phyloP scores from a whole-genome alignment of 257 asterid species.

The Ehretia macrophylla region DNA sequence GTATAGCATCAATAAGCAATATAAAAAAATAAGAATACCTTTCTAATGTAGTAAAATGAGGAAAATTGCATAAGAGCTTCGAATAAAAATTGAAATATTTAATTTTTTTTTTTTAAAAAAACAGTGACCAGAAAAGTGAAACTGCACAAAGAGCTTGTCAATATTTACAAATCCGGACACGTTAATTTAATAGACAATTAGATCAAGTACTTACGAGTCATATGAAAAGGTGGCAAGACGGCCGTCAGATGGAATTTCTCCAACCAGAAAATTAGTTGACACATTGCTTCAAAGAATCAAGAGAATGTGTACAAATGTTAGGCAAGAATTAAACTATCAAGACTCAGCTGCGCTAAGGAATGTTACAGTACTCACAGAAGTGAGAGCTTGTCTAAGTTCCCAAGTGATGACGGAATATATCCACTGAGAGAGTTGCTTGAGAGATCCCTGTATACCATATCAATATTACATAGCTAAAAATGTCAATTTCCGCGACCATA shows the following conservation, averaged over 20 bases:
- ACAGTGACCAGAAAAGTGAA: not conserved
- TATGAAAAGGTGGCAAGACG: slow-evolving; percentile 62
- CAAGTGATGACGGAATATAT: slow-evolving; percentile 83
- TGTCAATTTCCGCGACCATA: not conserved
- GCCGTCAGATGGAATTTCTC: slow-evolving; percentile 82
- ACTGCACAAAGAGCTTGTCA: not conserved
- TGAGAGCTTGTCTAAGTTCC: slow-evolving; percentile 67
- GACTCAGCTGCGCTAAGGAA: slow-evolving; percentile 2
- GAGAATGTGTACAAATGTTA: not conserved
- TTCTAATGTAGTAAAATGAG: too few relatives aligned
- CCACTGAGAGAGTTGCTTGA: slow-evolving; percentile 99
- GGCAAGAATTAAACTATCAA: slow-evolving; percentile 14
- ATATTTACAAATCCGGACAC: not conserved
- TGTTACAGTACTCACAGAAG: slow-evolving; percentile 56
- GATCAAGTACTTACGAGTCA: slow-evolving; percentile 62
- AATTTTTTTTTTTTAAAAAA: not conserved
- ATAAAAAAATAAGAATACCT: too few relatives aligned
- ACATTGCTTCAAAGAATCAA: slow-evolving; percentile 63
- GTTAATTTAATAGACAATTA: not conserved
- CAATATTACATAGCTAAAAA: not conserved
- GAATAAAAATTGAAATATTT: too few relatives aligned
- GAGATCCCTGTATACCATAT: slow-evolving; percentile 64
- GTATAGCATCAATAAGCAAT: not conserved
- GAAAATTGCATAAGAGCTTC: too few relatives aligned
- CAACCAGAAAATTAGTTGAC: slow-evolving; percentile 86